Conservation (phyloP, 2,329 filamentous ascomycete species). For the Cyanodermella asteris region DNA sequence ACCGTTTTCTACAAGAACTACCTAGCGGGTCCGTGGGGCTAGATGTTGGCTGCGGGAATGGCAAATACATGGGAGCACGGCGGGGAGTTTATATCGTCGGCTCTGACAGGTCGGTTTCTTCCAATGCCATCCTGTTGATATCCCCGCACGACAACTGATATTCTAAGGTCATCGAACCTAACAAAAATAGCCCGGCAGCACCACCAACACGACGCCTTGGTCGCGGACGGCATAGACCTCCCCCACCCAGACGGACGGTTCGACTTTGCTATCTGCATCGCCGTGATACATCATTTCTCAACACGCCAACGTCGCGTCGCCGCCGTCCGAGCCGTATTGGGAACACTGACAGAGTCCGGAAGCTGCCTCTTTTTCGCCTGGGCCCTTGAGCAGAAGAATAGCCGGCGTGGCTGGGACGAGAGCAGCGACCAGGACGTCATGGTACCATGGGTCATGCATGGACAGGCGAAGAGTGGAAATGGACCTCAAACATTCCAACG, state of each 20-base stretch:
- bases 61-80: slow-evolving; percentile 79
- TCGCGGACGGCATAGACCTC: slow-evolving; percentile 66
- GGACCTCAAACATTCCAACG: slow-evolving; percentile 45
- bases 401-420: slow-evolving; percentile 73
- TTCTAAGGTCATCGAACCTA: slow-evolving; percentile 33
- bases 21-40: slow-evolving; percentile 55
- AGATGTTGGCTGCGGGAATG: slow-evolving; percentile 90
- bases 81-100: slow-evolving; percentile 56
- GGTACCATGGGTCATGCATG: slow-evolving; percentile 89
- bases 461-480: slow-evolving; percentile 14
- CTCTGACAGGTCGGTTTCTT: slow-evolving; percentile 44
- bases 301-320: slow-evolving; percentile 50
- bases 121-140: not conserved
- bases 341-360: slow-evolving; percentile 29
- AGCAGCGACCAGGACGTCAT: slow-evolving; percentile 72
- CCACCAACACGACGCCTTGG: slow-evolving; percentile 42
- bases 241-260: slow-evolving; percentile 45
- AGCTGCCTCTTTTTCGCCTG: slow-evolving; percentile 53
- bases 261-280: slow-evolving; percentile 87
- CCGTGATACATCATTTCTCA: slow-evolving; percentile 82
- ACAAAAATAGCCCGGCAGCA: slow-evolving; percentile 34
- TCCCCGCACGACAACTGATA: too few species aligned
- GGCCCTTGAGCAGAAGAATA: slow-evolving; percentile 79
- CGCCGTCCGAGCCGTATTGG: slow-evolving; percentile 49
- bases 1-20: slow-evolving; percentile 48